Evolutionary conservation across 2,329 filamentous ascomycete species (phyloP).

Genomic region (Sporothrix brasiliensis): DNA sequence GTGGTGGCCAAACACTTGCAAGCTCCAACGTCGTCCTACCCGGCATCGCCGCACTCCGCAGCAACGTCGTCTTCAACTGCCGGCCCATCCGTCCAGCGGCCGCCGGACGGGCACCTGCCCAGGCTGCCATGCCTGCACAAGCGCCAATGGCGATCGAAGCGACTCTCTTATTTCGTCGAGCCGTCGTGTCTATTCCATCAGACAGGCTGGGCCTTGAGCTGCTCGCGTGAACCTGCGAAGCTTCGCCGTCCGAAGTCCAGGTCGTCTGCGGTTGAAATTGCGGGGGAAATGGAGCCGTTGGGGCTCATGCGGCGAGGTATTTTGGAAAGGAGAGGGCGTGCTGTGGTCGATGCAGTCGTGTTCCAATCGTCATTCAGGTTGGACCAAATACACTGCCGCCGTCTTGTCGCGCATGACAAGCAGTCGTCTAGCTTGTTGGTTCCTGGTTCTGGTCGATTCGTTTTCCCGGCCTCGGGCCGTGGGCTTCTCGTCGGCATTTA

Average conservation of each 20-base stretch:
- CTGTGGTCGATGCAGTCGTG: neutral
- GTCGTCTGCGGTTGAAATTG: neutral
- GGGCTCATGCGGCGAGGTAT: neutral
- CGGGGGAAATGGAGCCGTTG: neutral
- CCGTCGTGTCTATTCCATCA: slow-evolving; percentile 1
- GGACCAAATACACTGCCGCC: neutral
- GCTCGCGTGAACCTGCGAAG: neutral
- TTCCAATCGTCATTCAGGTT: too few species aligned
- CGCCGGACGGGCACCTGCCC: neutral
- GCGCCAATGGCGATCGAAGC: neutral
- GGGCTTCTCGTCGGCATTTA: slow-evolving; percentile 20
- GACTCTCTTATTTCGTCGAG: neutral
- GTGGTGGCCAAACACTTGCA: neutral
- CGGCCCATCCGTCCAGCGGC: slow-evolving; percentile 3
- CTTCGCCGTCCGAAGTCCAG: neutral
- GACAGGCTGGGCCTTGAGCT: neutral
- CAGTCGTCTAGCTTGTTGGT: neutral
- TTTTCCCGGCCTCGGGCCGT: slow-evolving; percentile 23
- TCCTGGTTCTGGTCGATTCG: neutral
- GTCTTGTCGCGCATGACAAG: neutral
- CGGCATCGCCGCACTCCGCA: neutral
- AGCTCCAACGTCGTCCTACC: neutral
- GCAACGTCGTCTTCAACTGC: neutral
- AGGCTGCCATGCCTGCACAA: slow-evolving; percentile 7
- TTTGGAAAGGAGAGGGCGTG: neutral